Base-by-base conservation (phyloP, 495 filamentous ascomycete species). In the Xeromyces bisporus region DNA sequence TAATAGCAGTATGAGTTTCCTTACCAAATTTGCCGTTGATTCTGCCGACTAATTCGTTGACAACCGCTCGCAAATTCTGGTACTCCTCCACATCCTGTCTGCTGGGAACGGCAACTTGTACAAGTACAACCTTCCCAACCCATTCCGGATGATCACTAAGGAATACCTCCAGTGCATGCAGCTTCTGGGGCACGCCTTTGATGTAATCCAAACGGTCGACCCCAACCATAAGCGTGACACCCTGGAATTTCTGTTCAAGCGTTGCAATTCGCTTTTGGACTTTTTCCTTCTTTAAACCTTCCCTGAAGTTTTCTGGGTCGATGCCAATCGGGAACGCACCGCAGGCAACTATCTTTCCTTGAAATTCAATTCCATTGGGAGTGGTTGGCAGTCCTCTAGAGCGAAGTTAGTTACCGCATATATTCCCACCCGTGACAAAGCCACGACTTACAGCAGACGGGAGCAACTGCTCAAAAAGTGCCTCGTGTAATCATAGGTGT, bases 261-360 rank as follows among this genome's bases (percentile, higher is more conserved):
- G 73, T 67, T 0, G 77, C 74, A 38, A 97, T 93, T 21, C 87
- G 81, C 42, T 84, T 77, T 43, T 85, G 75, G 1, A 97, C 83
- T 36, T 74, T 78, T 11, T 74, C 70, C 44, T 85, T 83, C 58
- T 87, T 67, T 17, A 97, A 58, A 0, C 77, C 82, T 33, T 93
- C 80, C 34, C 73, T 71, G 51, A 97, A 94, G 53, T 93, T 93
- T 33, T 93, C 84, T 0, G 89, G 87, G 37, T 94, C 86, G 46
- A 97, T 97, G 23, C 87, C 87, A 39, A 97, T 94, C 0, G 89
- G 89, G 51, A 93, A 96, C 16, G 86, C 89, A 25, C 83, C 85
- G 21, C 93, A 83, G 2, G 78, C 75, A 28, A 92, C 74, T 26
- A 80, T 73, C 47, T 75, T 82, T 35, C 77, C 80, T 39, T 83